phyloP scores from a whole-genome alignment of 164 flowering plant species.

The Aristolochia fimbriata region DNA sequence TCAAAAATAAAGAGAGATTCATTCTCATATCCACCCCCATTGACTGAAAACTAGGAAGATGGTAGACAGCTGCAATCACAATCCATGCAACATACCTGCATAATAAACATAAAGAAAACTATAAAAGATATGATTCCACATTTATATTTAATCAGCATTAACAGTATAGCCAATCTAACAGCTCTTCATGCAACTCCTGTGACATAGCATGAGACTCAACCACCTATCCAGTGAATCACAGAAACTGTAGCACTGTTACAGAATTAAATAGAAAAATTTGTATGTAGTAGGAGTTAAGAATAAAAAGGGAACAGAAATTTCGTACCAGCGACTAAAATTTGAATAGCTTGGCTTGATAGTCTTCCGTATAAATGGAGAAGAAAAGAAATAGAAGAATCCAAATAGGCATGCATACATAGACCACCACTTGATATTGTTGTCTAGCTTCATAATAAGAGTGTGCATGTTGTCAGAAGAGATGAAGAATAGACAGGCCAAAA shows the following conservation, averaged over 20 bases:
- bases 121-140: background rate
- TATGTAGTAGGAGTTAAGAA: background rate
- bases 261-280: too few relatives aligned
- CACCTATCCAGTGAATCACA: too few relatives aligned
- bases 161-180: too few relatives aligned
- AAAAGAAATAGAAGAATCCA: constrained; percentile 97
- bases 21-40: constrained; percentile 99
- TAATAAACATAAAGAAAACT: background rate
- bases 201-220: too few relatives aligned
- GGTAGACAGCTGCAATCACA: constrained; percentile 83
- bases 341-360: constrained; percentile 94
- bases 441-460: constrained; percentile 79
- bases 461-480: constrained; percentile 95
- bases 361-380: constrained; percentile 91
- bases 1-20: constrained; percentile 87
- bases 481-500: constrained; percentile 84
- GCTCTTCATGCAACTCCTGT: too few relatives aligned
- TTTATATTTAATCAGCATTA: too few relatives aligned
- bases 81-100: constrained; percentile 96
- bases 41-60: constrained; percentile 98
- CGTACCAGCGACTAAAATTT: constrained; percentile 93
- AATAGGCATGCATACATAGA: constrained; percentile 91
- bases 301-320: background rate
- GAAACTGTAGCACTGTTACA: background rate
- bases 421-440: constrained; percentile 95